Evolutionary conservation across 495 filamentous ascomycete species (phyloP).

Genomic region (Podospora pseudopauciseta): DNA sequence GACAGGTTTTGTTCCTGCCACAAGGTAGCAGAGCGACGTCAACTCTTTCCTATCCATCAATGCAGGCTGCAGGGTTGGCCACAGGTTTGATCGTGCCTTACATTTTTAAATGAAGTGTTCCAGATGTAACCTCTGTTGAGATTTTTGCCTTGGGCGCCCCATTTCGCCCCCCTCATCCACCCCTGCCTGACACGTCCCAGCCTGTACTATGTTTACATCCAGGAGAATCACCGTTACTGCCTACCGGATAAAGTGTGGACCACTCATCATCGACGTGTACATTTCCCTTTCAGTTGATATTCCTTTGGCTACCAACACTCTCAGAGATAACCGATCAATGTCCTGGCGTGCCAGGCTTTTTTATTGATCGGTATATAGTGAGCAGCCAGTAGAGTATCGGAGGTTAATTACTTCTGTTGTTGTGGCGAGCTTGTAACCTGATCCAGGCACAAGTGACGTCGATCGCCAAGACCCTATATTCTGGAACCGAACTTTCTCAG

Average conservation of each 20-base stretch:
- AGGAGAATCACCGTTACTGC: neutral
- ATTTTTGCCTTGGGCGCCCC: neutral
- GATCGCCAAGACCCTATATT: neutral
- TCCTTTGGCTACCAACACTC: neutral
- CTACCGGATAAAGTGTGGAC: neutral
- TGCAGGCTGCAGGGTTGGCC: neutral
- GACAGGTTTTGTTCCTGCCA: neutral
- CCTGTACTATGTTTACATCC: neutral
- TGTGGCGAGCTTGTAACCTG: neutral
- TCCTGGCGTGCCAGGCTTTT: neutral
- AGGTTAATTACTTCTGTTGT: neutral
- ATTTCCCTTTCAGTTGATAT: neutral
- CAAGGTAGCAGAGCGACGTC: neutral
- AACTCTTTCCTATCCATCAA: neutral
- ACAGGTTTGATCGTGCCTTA: neutral
- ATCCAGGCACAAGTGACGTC: constrained; percentile 4
- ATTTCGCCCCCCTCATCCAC: neutral
- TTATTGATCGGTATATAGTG: neutral
- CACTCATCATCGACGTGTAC: neutral
- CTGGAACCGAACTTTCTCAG: constrained; percentile 1
- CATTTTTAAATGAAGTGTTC: neutral
- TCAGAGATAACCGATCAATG: neutral
- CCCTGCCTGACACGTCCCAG: neutral
- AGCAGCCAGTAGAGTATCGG: neutral
- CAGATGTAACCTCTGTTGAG: neutral